Base-by-base conservation (phyloP, 1,139 yeast species). In the Hanseniaspora sp. region DNA sequence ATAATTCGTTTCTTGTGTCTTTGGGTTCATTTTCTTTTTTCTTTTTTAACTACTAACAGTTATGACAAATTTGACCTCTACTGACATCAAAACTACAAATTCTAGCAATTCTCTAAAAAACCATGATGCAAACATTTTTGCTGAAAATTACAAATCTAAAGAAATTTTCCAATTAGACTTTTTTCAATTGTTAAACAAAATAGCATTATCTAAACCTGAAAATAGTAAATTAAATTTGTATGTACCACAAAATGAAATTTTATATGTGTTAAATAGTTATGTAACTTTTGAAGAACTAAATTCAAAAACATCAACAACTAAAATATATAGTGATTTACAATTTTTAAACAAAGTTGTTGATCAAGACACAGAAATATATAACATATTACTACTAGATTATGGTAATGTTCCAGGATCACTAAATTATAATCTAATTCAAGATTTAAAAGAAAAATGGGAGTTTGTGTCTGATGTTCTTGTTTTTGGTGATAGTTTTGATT, bases 401-500 rank as follows among this genome's bases (percentile, higher is more conserved):
- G 28, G 23, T 7, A 29, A 51, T 44, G 13, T 51, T 18, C 37
- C 42, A 6, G 23, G 23, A 9, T 29, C 35, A 11, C 33, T 51
- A 7, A 39, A 28, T 12, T 51, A 29, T 45, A 35, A 39, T 13
- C 35, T 44, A 23, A 28, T 45, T 2, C 29, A 44, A 44, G 35
- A 15, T 1, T 17, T 44, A 4, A 29, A 43, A 33, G 13, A n/a
- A 5, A 9, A 7, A 11, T 51, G 54, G 54, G 23, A 13, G 1
- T 18, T 30, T 8, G 5, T 51, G 1, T 23, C 66, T 66, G 7
- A 54, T 61, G 5, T 62, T 63, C 6, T 58, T 53, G 39, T 48
- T 62, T 9, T 68, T 63, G 54, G 66, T 58, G 46, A 58, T 63
- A 49, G 48, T 64, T 15, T 52, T 65, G 28, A 52, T 59, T 23